Evolutionary conservation across 1,139 yeast species (phyloP), one percentile per base, ranked within the genome.

Genomic region (Taphrina populina): DNA sequence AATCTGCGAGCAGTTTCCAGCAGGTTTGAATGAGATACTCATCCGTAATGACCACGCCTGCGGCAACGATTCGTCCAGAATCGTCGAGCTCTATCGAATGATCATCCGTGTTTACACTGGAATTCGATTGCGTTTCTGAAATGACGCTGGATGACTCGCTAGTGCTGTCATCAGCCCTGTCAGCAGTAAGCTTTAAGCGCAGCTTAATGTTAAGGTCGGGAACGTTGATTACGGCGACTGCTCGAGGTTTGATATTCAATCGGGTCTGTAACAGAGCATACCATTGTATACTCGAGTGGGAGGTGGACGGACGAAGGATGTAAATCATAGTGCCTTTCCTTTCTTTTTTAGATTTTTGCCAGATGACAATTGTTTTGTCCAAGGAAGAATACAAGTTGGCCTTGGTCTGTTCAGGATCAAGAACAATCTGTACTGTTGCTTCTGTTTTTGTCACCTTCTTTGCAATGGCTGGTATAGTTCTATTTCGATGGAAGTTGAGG

Each of bases 341-440:
- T 2, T 43, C 59, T 39, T 37, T 52, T 20, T 58, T 54, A 24
- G 35, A 39, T 8, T 40, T 34, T 13, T 36, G 40, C 46, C 47
- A 45, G 20, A 41, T 17, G 5, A 30, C 58, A n/a, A 27, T 30
- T 3, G 47, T 23, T 64, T 85, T 83, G 65, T 88, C 96, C 43
- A 83, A 69, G 0, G 77, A 68, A 44, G 84, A 85, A 64, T 83
- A 85, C 44, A 86, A 73, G 23, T 71, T 74, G 2, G 83, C 79
- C 1, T 65, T 64, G 10, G 70, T 66, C 26, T 66, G 63, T 27
- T 64, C 62, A 1, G 60, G 59, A 21, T 60, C 56, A 3, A 62
- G 56, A 2, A 57, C 54, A 17, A 61, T 49, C 17, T 57, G 26
- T 44, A 27, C 35, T 5, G 57, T 58, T 5, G 61, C 27, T 7